Percentiles rank a stretch among this genome's conserved stretches.
These are phyloP conservation scores for Diaporthe sp. DNA, from an alignment of 2,329 filamentous ascomycete species.

Conservation along the genomic window DNA sequence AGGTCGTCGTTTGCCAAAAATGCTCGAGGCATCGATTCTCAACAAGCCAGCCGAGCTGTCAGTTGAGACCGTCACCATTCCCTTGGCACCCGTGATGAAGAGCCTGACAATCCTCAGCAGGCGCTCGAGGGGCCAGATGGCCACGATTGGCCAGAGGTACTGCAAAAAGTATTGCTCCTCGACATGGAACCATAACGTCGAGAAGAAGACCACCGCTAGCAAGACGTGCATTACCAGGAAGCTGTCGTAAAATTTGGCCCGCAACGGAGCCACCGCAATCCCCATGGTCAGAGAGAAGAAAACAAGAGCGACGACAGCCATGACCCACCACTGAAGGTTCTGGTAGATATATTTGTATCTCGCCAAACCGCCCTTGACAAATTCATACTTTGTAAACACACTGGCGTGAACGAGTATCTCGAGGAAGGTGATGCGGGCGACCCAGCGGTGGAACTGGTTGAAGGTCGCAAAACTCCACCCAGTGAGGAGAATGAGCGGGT, in stretches of 20 bases:
- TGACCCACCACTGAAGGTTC: background rate
- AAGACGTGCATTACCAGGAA: slow-evolving; percentile 16
- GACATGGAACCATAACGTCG: slow-evolving; percentile 9
- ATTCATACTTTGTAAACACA: slow-evolving; percentile 54
- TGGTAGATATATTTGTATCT: slow-evolving; percentile 13
- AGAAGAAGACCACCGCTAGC: background rate
- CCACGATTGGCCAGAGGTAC: slow-evolving; percentile 17
- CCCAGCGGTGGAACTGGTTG: slow-evolving; percentile 77
- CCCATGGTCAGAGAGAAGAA: background rate
- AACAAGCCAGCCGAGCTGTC: slow-evolving; percentile 2
- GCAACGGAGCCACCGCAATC: background rate
- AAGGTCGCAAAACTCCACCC: slow-evolving; percentile 78
- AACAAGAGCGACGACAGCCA: slow-evolving; percentile 7
- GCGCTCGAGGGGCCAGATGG: slow-evolving; percentile 29
- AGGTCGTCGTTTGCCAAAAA: slow-evolving; percentile 16
- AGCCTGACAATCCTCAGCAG: background rate
- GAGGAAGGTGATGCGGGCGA: slow-evolving; percentile 72
- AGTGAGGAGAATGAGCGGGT: slow-evolving; percentile 75
- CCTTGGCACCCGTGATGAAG: slow-evolving; percentile 4
- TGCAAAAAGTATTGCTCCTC: slow-evolving; percentile 3
- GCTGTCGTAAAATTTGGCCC: slow-evolving; percentile 24
- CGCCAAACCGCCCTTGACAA: background rate
- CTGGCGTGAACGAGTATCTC: slow-evolving; percentile 75
- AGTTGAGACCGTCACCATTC: background rate
- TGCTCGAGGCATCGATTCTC: slow-evolving; percentile 7